These are phyloP conservation scores for Macadamia tetraphylla DNA, from an alignment of 164 flowering plant genomes.

Conservation along the genomic window DNA sequence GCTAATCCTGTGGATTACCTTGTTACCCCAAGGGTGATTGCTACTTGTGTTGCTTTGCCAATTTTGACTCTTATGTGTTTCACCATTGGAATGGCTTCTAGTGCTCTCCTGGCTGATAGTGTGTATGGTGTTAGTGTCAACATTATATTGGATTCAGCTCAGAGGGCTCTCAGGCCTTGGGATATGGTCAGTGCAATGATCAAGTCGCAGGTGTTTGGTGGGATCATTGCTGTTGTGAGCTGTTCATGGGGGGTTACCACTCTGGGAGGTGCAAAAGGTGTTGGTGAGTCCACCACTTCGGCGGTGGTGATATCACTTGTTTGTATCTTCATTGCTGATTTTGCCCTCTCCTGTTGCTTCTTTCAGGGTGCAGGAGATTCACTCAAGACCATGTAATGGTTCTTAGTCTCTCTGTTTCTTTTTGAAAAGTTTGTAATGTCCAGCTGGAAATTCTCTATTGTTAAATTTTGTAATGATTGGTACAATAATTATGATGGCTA, in stretches of 20 bases:
- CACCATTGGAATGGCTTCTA: constrained; percentile 63
- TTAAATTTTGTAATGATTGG: constrained; percentile 4
- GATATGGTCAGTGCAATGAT: constrained; percentile 91
- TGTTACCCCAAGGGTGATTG: no score
- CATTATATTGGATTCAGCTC: constrained; percentile 20
- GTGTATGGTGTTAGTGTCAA: constrained; percentile 61
- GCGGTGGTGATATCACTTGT: constrained; percentile 49
- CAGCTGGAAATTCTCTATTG: no score
- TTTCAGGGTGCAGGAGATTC: constrained; percentile 93
- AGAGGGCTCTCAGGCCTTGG: constrained; percentile 35
- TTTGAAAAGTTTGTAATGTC: no score
- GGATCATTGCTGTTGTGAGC: constrained; percentile 73
- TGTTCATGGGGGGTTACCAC: constrained; percentile 94
- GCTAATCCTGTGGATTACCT: no score
- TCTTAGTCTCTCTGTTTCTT: no score
- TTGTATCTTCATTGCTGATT: constrained; percentile 63
- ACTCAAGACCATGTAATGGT: not conserved
- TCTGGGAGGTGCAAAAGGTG: constrained; percentile 41
- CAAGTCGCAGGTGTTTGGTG: constrained; percentile 83
- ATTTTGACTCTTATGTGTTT: no score
- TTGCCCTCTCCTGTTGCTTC: constrained; percentile 71
- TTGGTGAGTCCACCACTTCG: constrained; percentile 66
- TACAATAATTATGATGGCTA: no score
- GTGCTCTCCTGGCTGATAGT: constrained; percentile 72
- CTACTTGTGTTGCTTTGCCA: no score